Evolutionary conservation across 345 rosid genomes (phyloP), one percentile per base, ranked within the genome.

Genomic region (Isatis tinctoria): DNA sequence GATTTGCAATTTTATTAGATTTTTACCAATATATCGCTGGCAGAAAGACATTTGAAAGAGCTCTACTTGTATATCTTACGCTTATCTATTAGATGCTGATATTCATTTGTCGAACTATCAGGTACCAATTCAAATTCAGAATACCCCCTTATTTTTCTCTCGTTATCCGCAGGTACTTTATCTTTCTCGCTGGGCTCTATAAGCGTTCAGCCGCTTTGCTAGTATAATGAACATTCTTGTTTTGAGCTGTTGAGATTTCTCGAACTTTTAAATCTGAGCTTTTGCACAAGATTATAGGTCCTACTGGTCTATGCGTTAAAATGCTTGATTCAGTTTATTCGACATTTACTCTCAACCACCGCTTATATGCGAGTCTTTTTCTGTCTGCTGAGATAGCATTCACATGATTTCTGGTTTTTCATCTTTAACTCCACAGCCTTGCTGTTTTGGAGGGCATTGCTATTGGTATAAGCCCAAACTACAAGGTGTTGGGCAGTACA

Each of bases 401-500:
- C 33, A 16, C 65, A 53, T 61, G 32, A 53, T 73, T 71, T 70
- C 69, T 73, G 30, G 22, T 63, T 75, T 69, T 36, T 67, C 65
- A 69, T 51, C 47, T 68, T 51, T 60, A 17, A 24, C 74, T 39
- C 72, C 56, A 47, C 76, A 93, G 97, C 69, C 94, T 93, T 76
- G 98, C 98, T 73, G 98, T 93, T 44, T 81, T 93, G 82, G 98
- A 93, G 84, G 98, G 98, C 41, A 89, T 93, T 74, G 98, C 98
- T 36, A 82, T 93, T 36, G 79, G 88, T 81, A 79, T 74, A 67
- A 78, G 86, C 76, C 97, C 96, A 74, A 83, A 87, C 68, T 93
- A 93, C 88, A 93, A 93, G 81, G 98, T 93, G 64, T 77, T 93
- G 83, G 92, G 98, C 16, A 89, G 97, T 76, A 91, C 98, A 58